Evolutionary conservation across 495 filamentous ascomycete species (phyloP), one percentile per base, ranked within the genome.

Genomic region (Hyaloscypha bicolor): DNA sequence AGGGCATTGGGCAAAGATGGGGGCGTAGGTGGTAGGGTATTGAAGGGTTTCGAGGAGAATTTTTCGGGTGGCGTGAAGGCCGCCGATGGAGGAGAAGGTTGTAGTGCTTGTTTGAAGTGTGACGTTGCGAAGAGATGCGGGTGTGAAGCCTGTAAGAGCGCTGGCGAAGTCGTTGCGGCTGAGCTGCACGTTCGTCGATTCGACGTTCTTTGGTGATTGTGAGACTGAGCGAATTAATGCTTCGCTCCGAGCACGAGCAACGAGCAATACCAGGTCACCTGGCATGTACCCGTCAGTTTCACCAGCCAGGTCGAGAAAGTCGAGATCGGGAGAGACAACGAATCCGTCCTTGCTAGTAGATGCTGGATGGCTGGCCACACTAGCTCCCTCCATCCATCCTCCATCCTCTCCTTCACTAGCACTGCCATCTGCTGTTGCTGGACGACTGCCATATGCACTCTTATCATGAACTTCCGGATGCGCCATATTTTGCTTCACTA

Each of bases 231-330:
- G 88, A 63, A 97, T 95, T 1, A 98, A 82, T 12, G 93, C 92
- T 79, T 98, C 95, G 73, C 90, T 96, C 55, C 94, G 87, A 14
- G 95, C 95, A 63, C 95, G 88, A 55, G 91, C 88, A 37, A 96
- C 88, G 29, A 97, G 86, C 0, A 97, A 82, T 19, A 91, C 87
- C 55, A 99, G 82, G 76, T 99, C 95, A 4, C 93, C 95, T 0
- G 95, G 95, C 93, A 97, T 97, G 76, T 97, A 99, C 3, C 95
- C 95, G 72, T 99, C 95, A 0, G 94, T 98, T 72, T 92, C 88
- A 21, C 94, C 93, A 6, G 96, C 93, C 59, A 98, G 81, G 61
- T 97, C 93, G 19, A 98, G 88, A 62, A 97, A 91, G 76, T 99
- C 95, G 11, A 99, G 86, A n/a, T 90, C 82, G 2, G 83, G 78